Percentiles rank a stretch among this genome's conserved stretches.
These are phyloP conservation scores for Talaromyces sp. DNA, from an alignment of 2,329 filamentous ascomycete genomes.

Conservation along the genomic window DNA sequence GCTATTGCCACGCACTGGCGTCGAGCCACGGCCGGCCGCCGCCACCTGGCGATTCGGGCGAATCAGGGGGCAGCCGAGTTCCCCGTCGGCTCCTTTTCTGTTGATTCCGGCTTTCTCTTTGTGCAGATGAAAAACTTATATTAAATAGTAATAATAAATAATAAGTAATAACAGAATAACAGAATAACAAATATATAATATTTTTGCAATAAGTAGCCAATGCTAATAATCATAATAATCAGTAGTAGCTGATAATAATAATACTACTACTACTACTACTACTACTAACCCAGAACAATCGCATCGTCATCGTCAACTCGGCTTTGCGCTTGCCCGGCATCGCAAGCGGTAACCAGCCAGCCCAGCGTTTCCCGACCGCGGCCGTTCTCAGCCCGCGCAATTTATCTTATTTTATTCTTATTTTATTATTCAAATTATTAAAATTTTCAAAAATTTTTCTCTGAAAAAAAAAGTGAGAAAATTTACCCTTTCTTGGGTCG, in stretches of 20 bases:
- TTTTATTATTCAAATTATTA: too few relatives aligned
- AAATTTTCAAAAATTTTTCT: not conserved
- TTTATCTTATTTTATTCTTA: not conserved
- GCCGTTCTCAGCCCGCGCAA: not conserved
- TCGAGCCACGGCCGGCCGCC: not conserved
- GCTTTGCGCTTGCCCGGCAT: not conserved
- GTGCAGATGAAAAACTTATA: not conserved
- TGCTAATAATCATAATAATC: too few relatives aligned
- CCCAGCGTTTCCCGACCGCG: not conserved
- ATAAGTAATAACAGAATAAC: too few relatives aligned
- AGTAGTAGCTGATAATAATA: not conserved
- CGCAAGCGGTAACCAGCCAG: not conserved
- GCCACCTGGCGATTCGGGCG: not conserved
- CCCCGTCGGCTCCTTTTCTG: conserved; percentile 2
- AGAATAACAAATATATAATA: too few relatives aligned
- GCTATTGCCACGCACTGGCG: not conserved
- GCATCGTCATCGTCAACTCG: not conserved
- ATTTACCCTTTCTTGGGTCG: not conserved
- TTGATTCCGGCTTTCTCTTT: not conserved
- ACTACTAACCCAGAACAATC: not conserved
- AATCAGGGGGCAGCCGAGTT: not conserved
- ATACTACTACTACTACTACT: not conserved
- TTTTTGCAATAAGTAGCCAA: too few relatives aligned
- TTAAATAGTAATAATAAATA: too few relatives aligned
- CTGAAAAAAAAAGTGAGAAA: too few relatives aligned